Percentiles rank a stretch among this genome's conserved stretches.
Evolutionary conservation across 75 land plant genomes (phyloP).

Genomic region (Chamaecyparis obtusa): DNA sequence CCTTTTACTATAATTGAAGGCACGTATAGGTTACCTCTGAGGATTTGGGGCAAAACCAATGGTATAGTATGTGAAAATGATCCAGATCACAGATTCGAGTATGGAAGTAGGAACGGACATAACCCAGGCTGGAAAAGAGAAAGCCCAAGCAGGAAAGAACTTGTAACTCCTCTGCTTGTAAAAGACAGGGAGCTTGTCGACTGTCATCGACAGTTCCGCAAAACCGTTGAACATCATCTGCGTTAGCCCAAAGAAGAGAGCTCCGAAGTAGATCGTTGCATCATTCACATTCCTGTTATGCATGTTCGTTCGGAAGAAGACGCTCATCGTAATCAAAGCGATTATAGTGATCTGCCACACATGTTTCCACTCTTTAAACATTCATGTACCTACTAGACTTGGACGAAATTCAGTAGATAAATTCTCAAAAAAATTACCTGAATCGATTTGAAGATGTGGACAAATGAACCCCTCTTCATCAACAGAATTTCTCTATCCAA

Average conservation of each 20-base stretch:
- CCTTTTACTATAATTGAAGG: too few species aligned
- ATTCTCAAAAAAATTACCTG: background rate
- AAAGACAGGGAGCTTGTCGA: constrained; percentile 23
- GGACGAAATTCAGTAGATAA: constrained; percentile 19
- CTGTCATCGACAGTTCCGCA: constrained; percentile 19
- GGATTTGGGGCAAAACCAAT: constrained; percentile 59
- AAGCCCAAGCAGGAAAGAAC: constrained; percentile 28
- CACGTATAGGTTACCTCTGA: constrained; percentile 43
- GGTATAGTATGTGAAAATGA: constrained; percentile 18
- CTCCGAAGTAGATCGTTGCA: constrained; percentile 35
- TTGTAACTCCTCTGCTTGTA: constrained; percentile 27
- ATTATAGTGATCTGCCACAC: too few species aligned
- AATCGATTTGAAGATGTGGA: too few species aligned
- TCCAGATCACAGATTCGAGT: constrained; percentile 24
- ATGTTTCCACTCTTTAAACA: too few species aligned
- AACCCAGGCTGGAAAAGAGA: background rate
- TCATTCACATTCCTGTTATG: constrained; percentile 15
- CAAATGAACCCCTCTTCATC: constrained; percentile 18
- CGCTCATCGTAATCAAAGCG: constrained; percentile 10
- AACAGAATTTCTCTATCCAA: constrained; percentile 1
- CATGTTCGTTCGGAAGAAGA: constrained; percentile 22
- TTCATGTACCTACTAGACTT: background rate
- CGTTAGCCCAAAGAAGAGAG: too few species aligned
- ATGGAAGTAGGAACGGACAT: constrained; percentile 20
- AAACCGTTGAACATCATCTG: constrained; percentile 19